Conservation (phyloP, 1,284 basidiomycete genomes). For the Fomitopsis pinicola region DNA sequence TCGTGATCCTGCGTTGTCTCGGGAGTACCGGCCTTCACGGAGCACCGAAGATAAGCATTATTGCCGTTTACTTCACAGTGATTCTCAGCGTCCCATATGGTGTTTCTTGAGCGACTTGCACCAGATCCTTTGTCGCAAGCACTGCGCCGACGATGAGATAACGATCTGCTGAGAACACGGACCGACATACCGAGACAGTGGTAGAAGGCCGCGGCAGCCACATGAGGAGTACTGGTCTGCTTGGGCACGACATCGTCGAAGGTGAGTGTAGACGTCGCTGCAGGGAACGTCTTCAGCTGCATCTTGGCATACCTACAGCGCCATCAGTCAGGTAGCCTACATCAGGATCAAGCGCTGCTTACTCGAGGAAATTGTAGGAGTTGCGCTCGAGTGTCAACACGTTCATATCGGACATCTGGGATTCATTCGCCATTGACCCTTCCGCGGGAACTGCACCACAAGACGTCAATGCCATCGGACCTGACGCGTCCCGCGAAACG, state of each 20-base stretch:
- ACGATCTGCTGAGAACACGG: background rate
- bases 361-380: conserved; percentile 78
- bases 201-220: conserved; percentile 76
- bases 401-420: conserved; percentile 51
- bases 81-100: conserved; percentile 49
- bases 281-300: conserved; percentile 58
- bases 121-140: conserved; percentile 59
- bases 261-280: conserved; percentile 39
- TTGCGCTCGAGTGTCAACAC: conserved; percentile 62
- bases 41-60: background rate
- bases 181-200: conserved; percentile 65
- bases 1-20: no score
- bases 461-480: conserved; percentile 16
- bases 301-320: conserved; percentile 66
- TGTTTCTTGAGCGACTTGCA: conserved; percentile 48
- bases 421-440: conserved; percentile 34
- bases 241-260: conserved; percentile 67
- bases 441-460: conserved; percentile 28
- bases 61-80: conserved; percentile 23
- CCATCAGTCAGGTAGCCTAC: background rate
- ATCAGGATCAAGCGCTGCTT: conserved; percentile 17
- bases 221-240: conserved; percentile 62
- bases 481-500: background rate
- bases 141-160: conserved; percentile 34
- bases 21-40: background rate